Evolutionary conservation across 1,284 basidiomycete genomes (phyloP).

Genomic region (Ustilago shanxiensis): DNA sequence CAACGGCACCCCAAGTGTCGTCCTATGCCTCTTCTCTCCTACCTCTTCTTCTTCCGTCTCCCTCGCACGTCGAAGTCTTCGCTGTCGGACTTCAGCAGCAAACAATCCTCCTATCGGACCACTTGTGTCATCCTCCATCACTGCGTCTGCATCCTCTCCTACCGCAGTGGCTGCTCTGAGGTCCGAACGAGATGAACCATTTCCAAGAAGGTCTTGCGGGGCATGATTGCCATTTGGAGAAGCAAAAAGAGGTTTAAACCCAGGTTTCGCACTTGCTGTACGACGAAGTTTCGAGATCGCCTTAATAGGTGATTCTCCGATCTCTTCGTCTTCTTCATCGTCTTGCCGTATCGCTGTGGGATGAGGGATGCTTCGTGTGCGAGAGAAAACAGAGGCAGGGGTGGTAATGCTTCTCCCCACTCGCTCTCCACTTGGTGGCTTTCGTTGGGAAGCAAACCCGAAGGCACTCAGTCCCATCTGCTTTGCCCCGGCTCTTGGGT

Average conservation of each 20-base stretch:
- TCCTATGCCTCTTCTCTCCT: slow-evolving; percentile 25
- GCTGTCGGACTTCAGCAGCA: slow-evolving; percentile 32
- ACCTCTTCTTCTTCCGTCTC: slow-evolving; percentile 10
- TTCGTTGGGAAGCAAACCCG: slow-evolving; percentile 25
- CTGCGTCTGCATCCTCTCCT: slow-evolving; percentile 16
- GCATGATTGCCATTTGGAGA: slow-evolving; percentile 29
- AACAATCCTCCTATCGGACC: slow-evolving; percentile 33
- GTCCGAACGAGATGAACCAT: neutral
- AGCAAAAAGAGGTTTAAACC: slow-evolving; percentile 41
- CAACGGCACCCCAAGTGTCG: neutral
- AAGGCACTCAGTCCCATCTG: slow-evolving; percentile 27
- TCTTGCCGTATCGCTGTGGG: neutral
- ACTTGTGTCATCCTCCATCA: slow-evolving; percentile 15
- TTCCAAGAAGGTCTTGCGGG: slow-evolving; percentile 14
- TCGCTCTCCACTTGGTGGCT: neutral
- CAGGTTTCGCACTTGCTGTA: slow-evolving; percentile 5
- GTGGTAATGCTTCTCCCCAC: neutral
- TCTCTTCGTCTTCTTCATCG: slow-evolving; percentile 13
- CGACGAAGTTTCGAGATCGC: slow-evolving; percentile 14
- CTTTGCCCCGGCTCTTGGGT: slow-evolving; percentile 6
- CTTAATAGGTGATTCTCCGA: slow-evolving; percentile 31
- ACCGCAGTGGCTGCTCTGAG: neutral
- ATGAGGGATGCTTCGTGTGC: slow-evolving; percentile 4
- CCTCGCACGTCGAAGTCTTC: slow-evolving; percentile 22
- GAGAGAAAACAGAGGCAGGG: slow-evolving; percentile 12